Percentiles rank a stretch among this genome's conserved stretches.
These are phyloP conservation scores for Nitzschia inconspicua DNA, from an alignment of 108 stramenopile genomes.

Conservation along the genomic window DNA sequence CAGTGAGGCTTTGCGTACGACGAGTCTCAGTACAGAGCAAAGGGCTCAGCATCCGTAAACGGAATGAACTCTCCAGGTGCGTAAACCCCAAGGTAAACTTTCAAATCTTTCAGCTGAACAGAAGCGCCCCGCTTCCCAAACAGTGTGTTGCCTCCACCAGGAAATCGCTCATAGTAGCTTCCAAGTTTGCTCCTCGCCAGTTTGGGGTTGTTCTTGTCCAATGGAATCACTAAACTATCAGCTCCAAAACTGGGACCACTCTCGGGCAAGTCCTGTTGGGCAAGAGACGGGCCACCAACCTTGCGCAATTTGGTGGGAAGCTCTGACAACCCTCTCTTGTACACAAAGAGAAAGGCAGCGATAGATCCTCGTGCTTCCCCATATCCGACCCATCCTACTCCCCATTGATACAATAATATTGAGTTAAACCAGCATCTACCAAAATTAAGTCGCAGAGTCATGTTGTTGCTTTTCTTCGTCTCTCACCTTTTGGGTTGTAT, in stretches of 20 bases:
- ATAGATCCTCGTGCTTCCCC: constrained; percentile 81
- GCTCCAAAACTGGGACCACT: constrained; percentile 75
- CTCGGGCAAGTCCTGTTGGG: constrained; percentile 47
- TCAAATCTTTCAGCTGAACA: constrained; percentile 63
- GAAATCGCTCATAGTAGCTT: constrained; percentile 76
- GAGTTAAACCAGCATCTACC: no score
- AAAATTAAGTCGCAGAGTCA: no score
- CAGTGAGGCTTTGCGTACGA: no score
- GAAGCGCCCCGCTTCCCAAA: constrained; percentile 58
- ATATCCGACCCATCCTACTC: constrained; percentile 76
- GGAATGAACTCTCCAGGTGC: constrained; percentile 75
- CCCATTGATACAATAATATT: no score
- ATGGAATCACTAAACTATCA: constrained; percentile 72
- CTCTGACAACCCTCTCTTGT: constrained; percentile 27
- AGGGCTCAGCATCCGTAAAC: constrained; percentile 88
- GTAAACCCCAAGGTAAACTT: constrained; percentile 78
- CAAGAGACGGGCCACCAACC: constrained; percentile 78
- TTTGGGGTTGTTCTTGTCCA: constrained; percentile 47
- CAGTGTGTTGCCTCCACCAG: constrained; percentile 66
- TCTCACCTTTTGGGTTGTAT: constrained; percentile 32
- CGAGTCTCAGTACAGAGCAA: constrained; percentile 81
- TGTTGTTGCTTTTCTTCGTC: no score
- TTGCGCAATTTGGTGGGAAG: constrained; percentile 67
- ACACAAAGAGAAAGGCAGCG: constrained; percentile 78
- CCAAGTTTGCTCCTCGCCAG: constrained; percentile 76